phyloP scores from a whole-genome alignment of 352 stramenopile genomes.

The Phytophthora pseudosyringae region DNA sequence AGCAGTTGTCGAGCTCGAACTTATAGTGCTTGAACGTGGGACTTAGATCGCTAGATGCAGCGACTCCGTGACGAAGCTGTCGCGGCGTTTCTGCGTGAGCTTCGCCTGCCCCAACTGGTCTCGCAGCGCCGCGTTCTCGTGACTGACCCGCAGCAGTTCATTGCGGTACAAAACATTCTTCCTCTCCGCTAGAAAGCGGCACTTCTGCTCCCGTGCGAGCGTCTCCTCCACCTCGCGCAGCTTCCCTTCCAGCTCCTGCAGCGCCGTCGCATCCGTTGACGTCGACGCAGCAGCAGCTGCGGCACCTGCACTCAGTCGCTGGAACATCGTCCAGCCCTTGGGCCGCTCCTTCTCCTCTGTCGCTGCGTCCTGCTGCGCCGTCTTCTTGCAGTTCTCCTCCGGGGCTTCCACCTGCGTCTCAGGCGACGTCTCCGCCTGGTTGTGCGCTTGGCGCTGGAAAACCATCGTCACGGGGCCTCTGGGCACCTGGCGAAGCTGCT shows the following conservation, averaged over 20 bases:
- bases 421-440: conserved; percentile 3
- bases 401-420: conserved; percentile 19
- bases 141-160: conserved; percentile 57
- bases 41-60: conserved; percentile 54
- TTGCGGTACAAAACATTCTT: conserved; percentile 84
- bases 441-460: conserved; percentile 39
- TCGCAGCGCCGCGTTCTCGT: conserved; percentile 61
- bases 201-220: conserved; percentile 71
- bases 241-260: conserved; percentile 42
- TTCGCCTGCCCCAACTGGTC: conserved; percentile 42
- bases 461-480: conserved; percentile 48
- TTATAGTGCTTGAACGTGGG: too few species aligned
- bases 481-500: conserved; percentile 62
- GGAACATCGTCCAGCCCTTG: conserved; percentile 53
- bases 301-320: conserved; percentile 41
- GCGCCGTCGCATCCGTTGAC: conserved; percentile 10
- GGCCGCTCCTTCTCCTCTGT: conserved; percentile 16
- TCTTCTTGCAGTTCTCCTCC: conserved; percentile 14
- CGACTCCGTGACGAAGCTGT: conserved; percentile 36
- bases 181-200: conserved; percentile 69
- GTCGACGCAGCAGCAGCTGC: conserved; percentile 7
- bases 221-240: conserved; percentile 40
- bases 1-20: not conserved
- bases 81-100: conserved; percentile 21
- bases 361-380: conserved; percentile 13